phyloP scores from a whole-genome alignment of 192 early-diverging fungal species.

The Gaertneriomyces sp. region DNA sequence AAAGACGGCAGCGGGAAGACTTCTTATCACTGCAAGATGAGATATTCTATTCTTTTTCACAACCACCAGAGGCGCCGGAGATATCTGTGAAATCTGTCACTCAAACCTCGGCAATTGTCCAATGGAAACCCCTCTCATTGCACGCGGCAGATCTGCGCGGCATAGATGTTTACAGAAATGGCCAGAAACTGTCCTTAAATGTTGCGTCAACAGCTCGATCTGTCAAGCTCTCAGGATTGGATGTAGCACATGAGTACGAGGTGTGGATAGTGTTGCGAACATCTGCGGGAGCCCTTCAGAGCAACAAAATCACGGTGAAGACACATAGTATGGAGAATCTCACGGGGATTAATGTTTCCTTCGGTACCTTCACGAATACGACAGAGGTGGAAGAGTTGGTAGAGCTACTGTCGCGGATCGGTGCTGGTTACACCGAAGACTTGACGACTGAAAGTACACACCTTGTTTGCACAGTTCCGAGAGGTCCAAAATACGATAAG shows the following conservation, averaged over 20 bases:
- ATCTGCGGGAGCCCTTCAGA: conserved; percentile 78
- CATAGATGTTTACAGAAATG: conserved; percentile 90
- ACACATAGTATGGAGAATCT: conserved; percentile 96
- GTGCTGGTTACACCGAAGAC: conserved; percentile 81
- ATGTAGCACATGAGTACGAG: conserved; percentile 85
- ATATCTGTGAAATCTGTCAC: conserved; percentile 67
- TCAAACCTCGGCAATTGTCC: conserved; percentile 79
- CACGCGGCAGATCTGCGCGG: conserved; percentile 76
- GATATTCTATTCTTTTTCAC: conserved; percentile 74
- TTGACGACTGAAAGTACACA: conserved; percentile 89
- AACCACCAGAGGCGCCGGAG: conserved; percentile 73
- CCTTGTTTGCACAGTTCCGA: conserved; percentile 77
- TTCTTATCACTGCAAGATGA: conserved; percentile 84
- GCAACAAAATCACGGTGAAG: conserved; percentile 68
- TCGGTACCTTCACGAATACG: conserved; percentile 81
- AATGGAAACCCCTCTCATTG: conserved; percentile 88
- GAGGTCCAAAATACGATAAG: conserved; percentile 81
- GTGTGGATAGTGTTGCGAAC: conserved; percentile 89
- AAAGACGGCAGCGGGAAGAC: conserved; percentile 72
- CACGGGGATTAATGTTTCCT: conserved; percentile 93
- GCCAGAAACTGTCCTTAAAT: conserved; percentile 66
- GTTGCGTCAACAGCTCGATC: conserved; percentile 43
- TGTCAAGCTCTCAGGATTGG: conserved; percentile 84
- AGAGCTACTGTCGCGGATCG: conserved; percentile 71
- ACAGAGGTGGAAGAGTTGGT: conserved; percentile 73